phyloP scores from a whole-genome alignment of 306 rosid species.

The Vicia faba region DNA sequence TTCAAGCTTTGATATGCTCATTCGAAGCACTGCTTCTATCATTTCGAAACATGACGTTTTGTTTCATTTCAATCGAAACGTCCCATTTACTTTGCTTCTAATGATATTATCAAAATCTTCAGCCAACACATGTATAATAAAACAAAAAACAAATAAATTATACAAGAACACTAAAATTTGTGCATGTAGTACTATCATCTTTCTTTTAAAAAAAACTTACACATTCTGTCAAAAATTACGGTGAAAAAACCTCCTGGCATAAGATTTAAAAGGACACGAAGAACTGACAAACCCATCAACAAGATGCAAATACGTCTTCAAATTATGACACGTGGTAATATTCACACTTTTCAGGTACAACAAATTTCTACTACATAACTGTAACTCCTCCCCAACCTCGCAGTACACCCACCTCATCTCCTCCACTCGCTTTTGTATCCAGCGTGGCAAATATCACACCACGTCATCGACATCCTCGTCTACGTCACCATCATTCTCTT shows the following conservation, averaged over 20 bases:
- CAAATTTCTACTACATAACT: constrained; percentile 63
- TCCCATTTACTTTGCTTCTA: too few relatives aligned
- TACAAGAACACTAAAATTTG: neutral
- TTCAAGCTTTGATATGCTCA: too few relatives aligned
- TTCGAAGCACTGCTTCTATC: too few relatives aligned
- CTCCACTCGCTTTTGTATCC: constrained; percentile 39
- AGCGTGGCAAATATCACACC: neutral
- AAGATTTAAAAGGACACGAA: constrained; percentile 59
- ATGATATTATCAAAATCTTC: too few relatives aligned
- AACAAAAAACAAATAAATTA: too few relatives aligned
- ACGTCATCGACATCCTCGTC: neutral
- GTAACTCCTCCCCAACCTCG: constrained; percentile 75
- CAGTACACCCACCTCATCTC: constrained; percentile 68
- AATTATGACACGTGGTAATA: constrained; percentile 68
- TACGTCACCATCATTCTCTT: neutral
- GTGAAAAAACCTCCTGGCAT: constrained; percentile 47
- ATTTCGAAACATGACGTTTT: too few relatives aligned
- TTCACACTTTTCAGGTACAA: constrained; percentile 53
- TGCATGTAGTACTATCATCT: neutral
- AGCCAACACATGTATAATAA: too few relatives aligned
- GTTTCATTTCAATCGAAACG: too few relatives aligned
- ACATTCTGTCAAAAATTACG: neutral
- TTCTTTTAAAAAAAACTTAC: neutral
- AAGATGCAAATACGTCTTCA: constrained; percentile 71
- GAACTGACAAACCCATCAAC: constrained; percentile 66